A percentile compares a stretch with the other conserved stretches of the same genome.
phyloP scores from a whole-genome alignment of 805 yeast genomes.

The Ogataea ramenticola region DNA sequence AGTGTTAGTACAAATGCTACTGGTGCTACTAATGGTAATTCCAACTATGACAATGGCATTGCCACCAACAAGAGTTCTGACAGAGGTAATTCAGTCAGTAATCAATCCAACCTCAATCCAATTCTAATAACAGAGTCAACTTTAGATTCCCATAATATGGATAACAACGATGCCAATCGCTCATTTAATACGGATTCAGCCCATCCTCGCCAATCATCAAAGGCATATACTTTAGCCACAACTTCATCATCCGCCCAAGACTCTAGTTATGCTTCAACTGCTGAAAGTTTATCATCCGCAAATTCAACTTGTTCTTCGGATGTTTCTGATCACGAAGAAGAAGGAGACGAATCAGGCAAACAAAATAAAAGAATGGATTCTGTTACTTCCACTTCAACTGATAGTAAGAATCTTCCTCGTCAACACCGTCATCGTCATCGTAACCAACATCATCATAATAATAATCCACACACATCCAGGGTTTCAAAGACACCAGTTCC shows the following conservation, averaged over 20 bases:
- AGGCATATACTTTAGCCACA: neutral
- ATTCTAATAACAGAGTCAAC: neutral
- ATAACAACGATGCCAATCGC: no score
- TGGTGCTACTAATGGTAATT: neutral
- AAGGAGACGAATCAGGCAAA: no score
- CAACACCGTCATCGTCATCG: constrained; percentile 6
- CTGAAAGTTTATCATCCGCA: neutral
- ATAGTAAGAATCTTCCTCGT: neutral
- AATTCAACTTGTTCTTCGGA: neutral
- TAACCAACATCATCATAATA: constrained; percentile 11
- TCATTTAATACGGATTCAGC: neutral
- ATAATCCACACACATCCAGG: neutral
- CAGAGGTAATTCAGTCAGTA: neutral
- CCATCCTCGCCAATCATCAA: neutral
- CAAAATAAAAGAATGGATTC: no score
- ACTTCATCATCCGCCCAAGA: neutral
- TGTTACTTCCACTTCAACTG: constrained; percentile 3
- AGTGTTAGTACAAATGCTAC: neutral
- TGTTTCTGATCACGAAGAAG: neutral
- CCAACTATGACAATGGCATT: neutral
- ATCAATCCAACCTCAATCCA: no score
- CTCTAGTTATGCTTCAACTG: neutral
- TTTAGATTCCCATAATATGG: no score
- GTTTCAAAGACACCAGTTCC: no score
- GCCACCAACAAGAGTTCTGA: no score